Evolutionary conservation across 371 early-diverging fungal species (phyloP), one percentile per base, ranked within the genome.

Genomic region (Catenaria anguillulae): DNA sequence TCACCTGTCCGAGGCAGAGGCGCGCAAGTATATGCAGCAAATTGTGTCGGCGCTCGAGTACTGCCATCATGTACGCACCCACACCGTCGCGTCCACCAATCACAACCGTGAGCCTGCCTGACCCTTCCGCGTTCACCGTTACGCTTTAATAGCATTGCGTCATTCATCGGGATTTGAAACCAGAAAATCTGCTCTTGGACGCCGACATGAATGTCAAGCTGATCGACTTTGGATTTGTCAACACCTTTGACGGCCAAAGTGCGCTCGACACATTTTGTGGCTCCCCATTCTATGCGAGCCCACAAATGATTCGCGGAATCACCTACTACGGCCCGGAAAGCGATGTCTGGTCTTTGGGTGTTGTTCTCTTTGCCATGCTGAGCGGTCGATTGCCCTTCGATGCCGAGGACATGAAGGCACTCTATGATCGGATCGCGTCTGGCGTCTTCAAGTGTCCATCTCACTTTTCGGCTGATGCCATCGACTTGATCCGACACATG

Each of bases 131-230:
- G 19, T n/a, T 46, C 19, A 46, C 19, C n/a, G 21, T 46, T n/a
- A 46, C 48, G n/a, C n/a, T 46, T 56, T 1, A 65, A 6, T 78
- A 87, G 67, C 89, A 89, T 42, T 78, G 80, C 33, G 87, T 98
- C 71, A 97, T 97, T 48, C 98, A 99, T 70, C 79, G 99, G 62
- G 99, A 99, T 73, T 70, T 99, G 43, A 99, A 99, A 69, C 93
- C 95, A 23, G 92, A 87, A 67, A 98, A 93, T 73, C 76, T 63
- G 65, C 86, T 99, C 62, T 73, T 99, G 70, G 91, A 92, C 68
- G 78, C 85, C 26, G 82, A 89, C 55, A 84, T 83, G 42, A 89
- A 89, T 67, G 82, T 93, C 61, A 93, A 92, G 62, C 90, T 99
- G 23, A 93, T 93, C 59, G 98, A 98, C 73, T 98, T 93, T 76